Evolutionary conservation across 116 monocot species (phyloP), one percentile per base, ranked within the genome.

Genomic region (Trichopus zeylanicus): DNA sequence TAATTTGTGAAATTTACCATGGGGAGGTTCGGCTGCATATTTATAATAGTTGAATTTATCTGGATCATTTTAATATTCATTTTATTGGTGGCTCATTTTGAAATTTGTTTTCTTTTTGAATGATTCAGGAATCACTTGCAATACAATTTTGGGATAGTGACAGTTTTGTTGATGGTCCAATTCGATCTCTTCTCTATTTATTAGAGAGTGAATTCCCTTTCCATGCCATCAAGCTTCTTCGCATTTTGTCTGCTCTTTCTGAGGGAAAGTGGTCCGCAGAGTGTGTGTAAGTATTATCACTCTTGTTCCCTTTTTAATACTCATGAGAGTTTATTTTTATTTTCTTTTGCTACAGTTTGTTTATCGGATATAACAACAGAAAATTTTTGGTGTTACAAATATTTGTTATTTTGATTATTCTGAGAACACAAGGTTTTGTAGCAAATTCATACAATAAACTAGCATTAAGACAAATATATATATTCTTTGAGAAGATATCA

Each of bases 101-200:
- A 5, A 8, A 22, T 49, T 49, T 49, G 5, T 22, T 19, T 22
- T 22, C 1, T 49, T 25, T 4, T 22, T 55, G 65, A 51, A 64
- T 75, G 19, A 26, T 78, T 35, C 82, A 98, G 97, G 97, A 98
- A 70, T 75, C 82, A 46, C 82, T 98, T 56, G 87, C 77, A n/a
- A 74, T 71, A 62, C 91, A 91, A 67, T 98, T 98, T 62, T 98
- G 97, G 97, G 97, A 98, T 57, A 82, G 68, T 67, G 91, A 88
- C 33, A 80, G 88, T 65, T 87, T 78, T 73, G 62, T 98, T 61
- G 97, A 98, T 87, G 81, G 79, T 26, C 97, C 97, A 29, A 85
- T 98, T 67, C 70, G 97, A 57, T 98, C 91, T 25, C 53, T 98
- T 27, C 88, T 98, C 64, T 73, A 66, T 46, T 66, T 73, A 60